Percentiles rank a stretch among this genome's conserved stretches.
These are phyloP conservation scores for Beauveria brongniartii DNA, from an alignment of 2,329 filamentous ascomycete species.

Conservation along the genomic window DNA sequence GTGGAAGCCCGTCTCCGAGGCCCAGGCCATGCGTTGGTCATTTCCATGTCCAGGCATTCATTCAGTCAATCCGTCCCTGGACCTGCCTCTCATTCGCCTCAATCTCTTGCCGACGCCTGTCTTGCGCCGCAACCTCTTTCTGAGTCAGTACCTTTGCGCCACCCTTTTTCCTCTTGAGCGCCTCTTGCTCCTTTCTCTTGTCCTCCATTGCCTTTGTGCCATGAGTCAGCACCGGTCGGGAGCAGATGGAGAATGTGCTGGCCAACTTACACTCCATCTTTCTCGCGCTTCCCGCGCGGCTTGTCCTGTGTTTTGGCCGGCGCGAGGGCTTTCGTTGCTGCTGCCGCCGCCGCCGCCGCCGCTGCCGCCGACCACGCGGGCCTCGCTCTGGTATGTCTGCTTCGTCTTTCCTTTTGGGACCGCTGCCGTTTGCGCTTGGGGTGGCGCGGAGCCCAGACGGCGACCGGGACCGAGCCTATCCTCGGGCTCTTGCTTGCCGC, in stretches of 20 bases:
- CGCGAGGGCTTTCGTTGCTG: not conserved
- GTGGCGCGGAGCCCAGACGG: constrained; percentile 51
- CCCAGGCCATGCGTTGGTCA: not conserved
- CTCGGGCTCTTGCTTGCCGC: constrained; percentile 66
- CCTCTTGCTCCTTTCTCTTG: not conserved
- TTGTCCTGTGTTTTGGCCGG: not conserved
- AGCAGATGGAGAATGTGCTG: not conserved
- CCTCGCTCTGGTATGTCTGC: constrained; percentile 37
- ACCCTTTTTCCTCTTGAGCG: not conserved
- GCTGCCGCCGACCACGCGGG: constrained; percentile 55
- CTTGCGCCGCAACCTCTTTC: not conserved
- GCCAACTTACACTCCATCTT: not conserved
- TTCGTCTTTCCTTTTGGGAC: constrained; percentile 36
- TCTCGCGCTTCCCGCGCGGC: not conserved
- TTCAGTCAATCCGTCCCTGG: not conserved
- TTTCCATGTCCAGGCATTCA: no score
- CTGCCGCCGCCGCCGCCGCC: not conserved
- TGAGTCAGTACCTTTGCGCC: not conserved
- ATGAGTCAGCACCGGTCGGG: not conserved
- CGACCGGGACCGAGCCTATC: constrained; percentile 67
- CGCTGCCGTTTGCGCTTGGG: constrained; percentile 37
- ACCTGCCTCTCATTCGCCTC: not conserved
- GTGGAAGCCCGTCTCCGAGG: not conserved
- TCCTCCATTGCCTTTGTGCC: not conserved
- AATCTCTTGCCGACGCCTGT: not conserved